These are phyloP conservation scores for Aureobasidium sp. DNA, from an alignment of 2,329 filamentous ascomycete species.

Conservation along the genomic window DNA sequence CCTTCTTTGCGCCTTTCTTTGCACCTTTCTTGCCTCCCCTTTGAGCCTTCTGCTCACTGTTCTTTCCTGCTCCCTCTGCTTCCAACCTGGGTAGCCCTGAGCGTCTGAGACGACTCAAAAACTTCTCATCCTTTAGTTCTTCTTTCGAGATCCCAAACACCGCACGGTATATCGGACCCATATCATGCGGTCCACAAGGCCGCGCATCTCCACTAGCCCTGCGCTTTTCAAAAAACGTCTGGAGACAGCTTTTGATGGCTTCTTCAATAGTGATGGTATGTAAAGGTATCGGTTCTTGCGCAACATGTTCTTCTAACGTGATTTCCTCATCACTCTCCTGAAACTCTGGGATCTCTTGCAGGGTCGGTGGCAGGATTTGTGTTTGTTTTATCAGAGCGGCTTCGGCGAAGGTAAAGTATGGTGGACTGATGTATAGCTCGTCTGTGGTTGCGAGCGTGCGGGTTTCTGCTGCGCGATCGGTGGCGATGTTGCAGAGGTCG, in stretches of 20 bases:
- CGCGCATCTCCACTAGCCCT: conserved; percentile 18
- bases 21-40: too few species aligned
- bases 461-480: background rate
- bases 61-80: too few species aligned
- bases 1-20: too few species aligned
- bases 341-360: background rate
- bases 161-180: conserved; percentile 18
- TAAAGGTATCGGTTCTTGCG: too few species aligned
- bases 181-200: conserved; percentile 21
- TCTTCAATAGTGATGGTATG: too few species aligned
- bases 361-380: background rate
- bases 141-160: conserved; percentile 18
- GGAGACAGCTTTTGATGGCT: conserved; percentile 7
- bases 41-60: too few species aligned
- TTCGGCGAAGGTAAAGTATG: background rate
- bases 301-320: too few species aligned
- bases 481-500: background rate
- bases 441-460: background rate
- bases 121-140: conserved; percentile 19
- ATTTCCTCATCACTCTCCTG: too few species aligned
- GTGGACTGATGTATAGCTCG: background rate
- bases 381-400: background rate
- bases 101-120: conserved; percentile 30
- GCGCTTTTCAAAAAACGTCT: conserved; percentile 19
- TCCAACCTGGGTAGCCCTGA: background rate